Percentiles rank a stretch among this genome's conserved stretches.
phyloP scores from a whole-genome alignment of 176 grass and related monocot species.

The Elymus sibiricus region DNA sequence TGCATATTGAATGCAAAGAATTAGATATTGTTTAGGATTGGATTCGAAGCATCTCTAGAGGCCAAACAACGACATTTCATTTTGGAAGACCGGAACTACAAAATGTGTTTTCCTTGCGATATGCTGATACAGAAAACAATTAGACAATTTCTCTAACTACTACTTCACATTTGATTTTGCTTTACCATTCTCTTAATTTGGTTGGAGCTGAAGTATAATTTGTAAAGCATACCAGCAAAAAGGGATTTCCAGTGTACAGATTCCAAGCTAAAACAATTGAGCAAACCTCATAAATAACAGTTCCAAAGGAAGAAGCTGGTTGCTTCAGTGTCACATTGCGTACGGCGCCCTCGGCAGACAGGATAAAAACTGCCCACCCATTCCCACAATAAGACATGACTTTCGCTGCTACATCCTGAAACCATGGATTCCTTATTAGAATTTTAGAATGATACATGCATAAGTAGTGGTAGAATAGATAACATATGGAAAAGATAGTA shows the following conservation, averaged over 20 bases:
- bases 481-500: too few relatives aligned
- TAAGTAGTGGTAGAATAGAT: background rate
- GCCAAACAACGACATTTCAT: background rate
- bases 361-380: constrained; percentile 61
- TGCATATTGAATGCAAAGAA: constrained; percentile 24
- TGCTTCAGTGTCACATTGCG: constrained; percentile 53
- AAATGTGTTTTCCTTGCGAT: background rate
- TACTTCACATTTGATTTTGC: background rate
- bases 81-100: background rate
- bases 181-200: background rate
- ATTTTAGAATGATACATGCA: constrained; percentile 1
- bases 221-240: background rate
- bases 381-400: constrained; percentile 56
- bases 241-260: background rate
- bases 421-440: constrained; percentile 16
- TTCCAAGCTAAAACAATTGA: background rate
- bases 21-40: background rate
- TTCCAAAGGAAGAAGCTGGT: constrained; percentile 45
- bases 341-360: constrained; percentile 62
- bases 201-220: background rate
- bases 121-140: background rate
- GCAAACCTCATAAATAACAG: constrained; percentile 66
- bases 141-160: background rate
- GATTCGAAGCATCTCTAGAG: background rate
- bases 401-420: constrained; percentile 58